Percentiles rank a stretch among this genome's conserved stretches.
Evolutionary conservation across 352 stramenopile species (phyloP).

Genomic region (Elongisporangium undulatum): DNA sequence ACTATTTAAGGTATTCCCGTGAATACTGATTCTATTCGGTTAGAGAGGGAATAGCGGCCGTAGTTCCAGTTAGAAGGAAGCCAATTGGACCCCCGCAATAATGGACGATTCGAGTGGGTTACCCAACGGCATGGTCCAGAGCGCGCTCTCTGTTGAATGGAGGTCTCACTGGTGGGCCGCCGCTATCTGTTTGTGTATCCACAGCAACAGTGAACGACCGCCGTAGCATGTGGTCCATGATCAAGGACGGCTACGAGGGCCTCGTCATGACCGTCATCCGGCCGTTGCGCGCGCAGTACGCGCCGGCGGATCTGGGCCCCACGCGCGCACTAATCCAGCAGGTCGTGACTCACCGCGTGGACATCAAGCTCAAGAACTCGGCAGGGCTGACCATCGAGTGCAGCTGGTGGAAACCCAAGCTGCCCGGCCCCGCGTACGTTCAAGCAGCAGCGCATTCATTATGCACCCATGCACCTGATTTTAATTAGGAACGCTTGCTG

Average conservation of each 20-base stretch:
- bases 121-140: neutral
- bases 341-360: slow-evolving; percentile 56
- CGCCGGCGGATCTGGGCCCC: slow-evolving; percentile 55
- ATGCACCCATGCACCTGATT: neutral
- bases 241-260: slow-evolving; percentile 80
- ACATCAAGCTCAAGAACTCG: slow-evolving; percentile 73
- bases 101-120: slow-evolving; percentile 42
- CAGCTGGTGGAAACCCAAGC: slow-evolving; percentile 80
- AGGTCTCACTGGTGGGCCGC: slow-evolving; percentile 5
- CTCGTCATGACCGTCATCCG: slow-evolving; percentile 82
- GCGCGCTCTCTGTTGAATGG: neutral
- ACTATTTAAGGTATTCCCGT: neutral
- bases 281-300: slow-evolving; percentile 59
- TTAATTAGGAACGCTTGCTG: slow-evolving; percentile 1
- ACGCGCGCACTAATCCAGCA: slow-evolving; percentile 49
- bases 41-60: neutral
- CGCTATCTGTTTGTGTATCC: slow-evolving; percentile 7
- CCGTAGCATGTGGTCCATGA: slow-evolving; percentile 78
- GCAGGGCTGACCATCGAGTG: slow-evolving; percentile 75
- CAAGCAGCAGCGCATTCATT: neutral
- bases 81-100: neutral
- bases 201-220: slow-evolving; percentile 35
- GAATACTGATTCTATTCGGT: neutral
- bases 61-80: neutral
- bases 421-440: slow-evolving; percentile 19